Percentiles rank a stretch among this genome's conserved stretches.
Conservation (phyloP, 257 asterid genomes). For the Capsicum pubescens region DNA sequence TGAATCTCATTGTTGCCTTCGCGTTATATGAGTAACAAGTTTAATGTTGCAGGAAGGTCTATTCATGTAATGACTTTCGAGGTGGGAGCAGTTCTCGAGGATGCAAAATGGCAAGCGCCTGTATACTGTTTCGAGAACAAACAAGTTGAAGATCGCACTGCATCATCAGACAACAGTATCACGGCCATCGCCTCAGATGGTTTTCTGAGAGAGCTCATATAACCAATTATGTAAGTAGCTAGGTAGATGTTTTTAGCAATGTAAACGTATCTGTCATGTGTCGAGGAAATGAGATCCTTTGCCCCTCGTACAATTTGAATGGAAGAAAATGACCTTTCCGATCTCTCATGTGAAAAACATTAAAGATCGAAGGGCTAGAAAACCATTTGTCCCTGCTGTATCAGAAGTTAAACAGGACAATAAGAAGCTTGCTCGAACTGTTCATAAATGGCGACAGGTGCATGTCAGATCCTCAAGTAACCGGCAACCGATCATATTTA, state of each 20-base stretch:
- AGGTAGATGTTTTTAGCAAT: background rate
- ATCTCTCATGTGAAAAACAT: too few relatives aligned
- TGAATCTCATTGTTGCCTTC: background rate
- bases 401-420: too few relatives aligned
- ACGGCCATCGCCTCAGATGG: background rate
- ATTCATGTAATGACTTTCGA: constrained; percentile 88
- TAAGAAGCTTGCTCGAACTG: background rate
- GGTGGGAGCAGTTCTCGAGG: constrained; percentile 86
- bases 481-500: too few relatives aligned
- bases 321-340: too few relatives aligned
- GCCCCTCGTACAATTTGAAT: too few relatives aligned
- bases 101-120: constrained; percentile 80
- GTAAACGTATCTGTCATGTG: constrained; percentile 9
- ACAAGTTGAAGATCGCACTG: constrained; percentile 1
- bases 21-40: background rate
- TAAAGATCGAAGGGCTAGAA: too few relatives aligned
- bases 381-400: background rate
- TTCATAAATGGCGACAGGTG: background rate
- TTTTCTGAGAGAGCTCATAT: constrained; percentile 1
- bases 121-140: constrained; percentile 60
- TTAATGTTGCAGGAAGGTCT: constrained; percentile 63
- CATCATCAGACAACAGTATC: background rate
- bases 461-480: background rate
- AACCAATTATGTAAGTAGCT: background rate
- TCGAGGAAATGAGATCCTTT: background rate